Percentiles rank a stretch among this genome's conserved stretches.
These are phyloP conservation scores for Sergeia podlipaevii DNA, from an alignment of 208 protist species.

Conservation along the genomic window DNA sequence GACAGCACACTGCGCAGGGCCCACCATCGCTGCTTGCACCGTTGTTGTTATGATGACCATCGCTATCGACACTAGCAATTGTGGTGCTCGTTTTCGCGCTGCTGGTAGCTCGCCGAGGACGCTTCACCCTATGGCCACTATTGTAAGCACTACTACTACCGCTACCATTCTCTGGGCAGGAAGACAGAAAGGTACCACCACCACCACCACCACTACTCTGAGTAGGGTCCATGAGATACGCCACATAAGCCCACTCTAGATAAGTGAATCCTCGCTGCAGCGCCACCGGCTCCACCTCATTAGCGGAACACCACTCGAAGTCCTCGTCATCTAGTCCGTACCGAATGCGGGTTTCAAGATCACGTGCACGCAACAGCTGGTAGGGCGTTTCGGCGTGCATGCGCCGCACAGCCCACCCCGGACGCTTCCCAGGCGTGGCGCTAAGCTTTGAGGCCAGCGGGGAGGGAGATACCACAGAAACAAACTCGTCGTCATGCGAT, in stretches of 20 bases:
- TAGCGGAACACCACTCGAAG: constrained; percentile 51
- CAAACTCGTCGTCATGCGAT: neutral
- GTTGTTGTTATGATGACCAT: too few species aligned
- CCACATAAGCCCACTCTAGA: constrained; percentile 66
- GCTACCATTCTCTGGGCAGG: neutral
- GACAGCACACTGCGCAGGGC: too few species aligned
- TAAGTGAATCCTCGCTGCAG: constrained; percentile 51
- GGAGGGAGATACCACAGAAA: constrained; percentile 1
- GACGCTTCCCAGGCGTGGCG: constrained; percentile 7
- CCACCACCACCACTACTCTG: constrained; percentile 1
- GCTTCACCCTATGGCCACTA: too few species aligned
- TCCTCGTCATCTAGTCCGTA: constrained; percentile 73
- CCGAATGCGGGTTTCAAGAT: constrained; percentile 37
- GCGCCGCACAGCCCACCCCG: constrained; percentile 26
- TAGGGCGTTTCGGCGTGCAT: constrained; percentile 37
- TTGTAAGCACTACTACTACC: neutral
- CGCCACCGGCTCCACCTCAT: constrained; percentile 19
- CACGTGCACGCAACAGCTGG: constrained; percentile 25
- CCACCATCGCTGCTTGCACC: too few species aligned
- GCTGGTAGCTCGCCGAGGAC: too few species aligned
- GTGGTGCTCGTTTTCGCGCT: neutral
- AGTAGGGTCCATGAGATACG: constrained; percentile 18
- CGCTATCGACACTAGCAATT: too few species aligned
- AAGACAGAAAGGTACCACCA: neutral
- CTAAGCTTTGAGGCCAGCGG: neutral